A percentile compares a stretch with the other conserved stretches of the same genome.
phyloP scores from a whole-genome alignment of 306 rosid genomes.

The Lathyrus sativus region DNA sequence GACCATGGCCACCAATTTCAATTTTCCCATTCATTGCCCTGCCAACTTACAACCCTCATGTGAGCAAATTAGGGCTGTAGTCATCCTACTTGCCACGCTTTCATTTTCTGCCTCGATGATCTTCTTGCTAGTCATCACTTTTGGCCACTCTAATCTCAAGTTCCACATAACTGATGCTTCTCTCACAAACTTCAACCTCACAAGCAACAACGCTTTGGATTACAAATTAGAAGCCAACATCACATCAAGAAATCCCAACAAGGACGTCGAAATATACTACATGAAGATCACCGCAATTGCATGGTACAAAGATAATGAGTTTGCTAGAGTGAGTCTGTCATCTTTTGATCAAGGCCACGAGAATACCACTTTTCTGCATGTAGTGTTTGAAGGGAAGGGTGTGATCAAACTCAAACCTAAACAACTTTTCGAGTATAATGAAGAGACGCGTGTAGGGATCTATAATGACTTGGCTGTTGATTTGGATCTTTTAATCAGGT shows the following conservation, averaged over 20 bases:
- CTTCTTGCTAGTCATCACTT: not conserved
- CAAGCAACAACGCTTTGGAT: too few relatives aligned
- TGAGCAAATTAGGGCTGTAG: too few relatives aligned
- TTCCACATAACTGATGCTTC: not conserved
- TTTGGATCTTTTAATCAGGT: not conserved
- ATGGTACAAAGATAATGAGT: not conserved
- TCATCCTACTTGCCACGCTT: too few relatives aligned
- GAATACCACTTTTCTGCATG: not conserved
- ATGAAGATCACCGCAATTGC: not conserved
- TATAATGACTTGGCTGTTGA: not conserved
- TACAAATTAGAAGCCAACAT: too few relatives aligned
- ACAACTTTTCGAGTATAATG: not conserved
- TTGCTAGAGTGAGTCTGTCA: not conserved
- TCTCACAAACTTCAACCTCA: too few relatives aligned
- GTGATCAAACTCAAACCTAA: not conserved
- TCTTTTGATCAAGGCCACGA: not conserved
- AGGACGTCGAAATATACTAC: too few relatives aligned
- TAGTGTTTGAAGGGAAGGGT: not conserved
- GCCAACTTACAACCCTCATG: too few relatives aligned
- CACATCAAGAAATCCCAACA: not conserved
- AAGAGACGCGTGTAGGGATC: not conserved
- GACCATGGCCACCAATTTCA: not conserved
- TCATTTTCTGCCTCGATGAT: rapidly evolving
- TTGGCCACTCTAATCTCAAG: not conserved
- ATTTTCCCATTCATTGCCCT: too few relatives aligned